A percentile compares a stretch with the other conserved stretches of the same genome.
Conservation (phyloP, 371 early-diverging fungal species). For the Mortierella sp. region DNA sequence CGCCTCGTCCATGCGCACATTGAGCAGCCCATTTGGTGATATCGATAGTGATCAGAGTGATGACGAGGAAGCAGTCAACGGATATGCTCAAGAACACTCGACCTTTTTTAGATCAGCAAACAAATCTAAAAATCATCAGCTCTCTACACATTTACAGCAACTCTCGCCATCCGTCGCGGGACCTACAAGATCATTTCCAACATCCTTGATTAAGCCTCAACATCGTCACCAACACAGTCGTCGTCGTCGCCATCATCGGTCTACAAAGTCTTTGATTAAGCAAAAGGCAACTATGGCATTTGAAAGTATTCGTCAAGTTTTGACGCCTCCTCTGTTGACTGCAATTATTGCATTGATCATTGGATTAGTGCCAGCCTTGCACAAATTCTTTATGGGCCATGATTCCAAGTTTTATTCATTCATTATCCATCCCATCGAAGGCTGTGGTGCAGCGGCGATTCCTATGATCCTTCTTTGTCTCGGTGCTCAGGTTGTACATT, state of each 20-base stretch:
- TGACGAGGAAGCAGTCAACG: not conserved
- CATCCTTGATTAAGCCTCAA: not conserved
- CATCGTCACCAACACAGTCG: not conserved
- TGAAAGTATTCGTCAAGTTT: conserved; percentile 29
- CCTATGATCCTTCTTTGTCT: conserved; percentile 77
- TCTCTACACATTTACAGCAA: conserved; percentile 21
- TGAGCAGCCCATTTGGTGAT: not conserved
- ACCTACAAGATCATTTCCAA: not conserved
- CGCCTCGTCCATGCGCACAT: conserved; percentile 6
- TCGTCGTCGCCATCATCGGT: conserved; percentile 7
- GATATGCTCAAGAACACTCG: not conserved
- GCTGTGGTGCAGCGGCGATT: conserved; percentile 76
- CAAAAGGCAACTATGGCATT: conserved; percentile 14
- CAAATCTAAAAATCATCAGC: not conserved
- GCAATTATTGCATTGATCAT: conserved; percentile 35
- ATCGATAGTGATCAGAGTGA: not conserved
- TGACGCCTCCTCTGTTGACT: conserved; percentile 49
- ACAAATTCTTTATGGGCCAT: conserved; percentile 57
- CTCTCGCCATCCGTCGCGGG: not conserved
- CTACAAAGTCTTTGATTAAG: conserved; percentile 6
- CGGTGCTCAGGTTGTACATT: conserved; percentile 70
- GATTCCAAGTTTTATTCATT: conserved; percentile 66
- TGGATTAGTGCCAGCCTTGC: conserved; percentile 41
- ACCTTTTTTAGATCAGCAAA: conserved; percentile 1
- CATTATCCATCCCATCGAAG: conserved; percentile 70